These are phyloP conservation scores for Penicillium salamii DNA, from an alignment of 495 filamentous ascomycete species.

Conservation along the genomic window DNA sequence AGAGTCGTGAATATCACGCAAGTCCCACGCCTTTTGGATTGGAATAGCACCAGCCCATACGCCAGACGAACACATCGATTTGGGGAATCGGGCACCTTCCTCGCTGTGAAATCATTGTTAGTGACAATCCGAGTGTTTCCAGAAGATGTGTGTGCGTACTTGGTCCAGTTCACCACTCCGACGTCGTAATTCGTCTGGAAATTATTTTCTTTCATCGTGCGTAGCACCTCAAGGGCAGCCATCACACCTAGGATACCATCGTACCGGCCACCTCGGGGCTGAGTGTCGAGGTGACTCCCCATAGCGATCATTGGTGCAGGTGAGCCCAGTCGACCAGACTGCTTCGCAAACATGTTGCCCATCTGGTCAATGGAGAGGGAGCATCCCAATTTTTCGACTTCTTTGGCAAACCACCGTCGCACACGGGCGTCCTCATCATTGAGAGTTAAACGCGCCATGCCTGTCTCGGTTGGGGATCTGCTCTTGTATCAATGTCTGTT, in stretches of 20 bases:
- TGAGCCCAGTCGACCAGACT: slow-evolving; percentile 46
- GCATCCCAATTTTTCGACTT: slow-evolving; percentile 60
- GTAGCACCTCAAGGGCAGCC: slow-evolving; percentile 66
- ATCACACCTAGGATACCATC: slow-evolving; percentile 72
- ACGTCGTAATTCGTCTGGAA: slow-evolving; percentile 62
- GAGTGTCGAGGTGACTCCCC: slow-evolving; percentile 53
- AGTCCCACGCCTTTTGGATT: slow-evolving; percentile 56
- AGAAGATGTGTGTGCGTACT: slow-evolving; percentile 25
- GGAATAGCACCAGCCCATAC: slow-evolving; percentile 68
- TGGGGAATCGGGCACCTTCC: slow-evolving; percentile 75
- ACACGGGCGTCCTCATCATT: slow-evolving; percentile 65
- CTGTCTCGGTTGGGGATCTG: slow-evolving; percentile 40
- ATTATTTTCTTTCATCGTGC: slow-evolving; percentile 60
- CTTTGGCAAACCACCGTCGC: slow-evolving; percentile 67
- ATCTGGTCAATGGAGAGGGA: slow-evolving; percentile 56
- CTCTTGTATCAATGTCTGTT: slow-evolving; percentile 3
- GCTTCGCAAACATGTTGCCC: slow-evolving; percentile 71
- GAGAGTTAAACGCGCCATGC: slow-evolving; percentile 62
- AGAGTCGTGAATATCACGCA: slow-evolving; percentile 48
- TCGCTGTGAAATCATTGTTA: slow-evolving; percentile 38
- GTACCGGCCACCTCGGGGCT: slow-evolving; percentile 68
- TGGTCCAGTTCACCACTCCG: slow-evolving; percentile 75
- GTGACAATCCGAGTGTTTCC: slow-evolving; percentile 29
- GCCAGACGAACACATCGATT: slow-evolving; percentile 70
- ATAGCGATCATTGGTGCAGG: slow-evolving; percentile 40